These are phyloP conservation scores for Fistulifera pelliculosa DNA, from an alignment of 108 stramenopile genomes.

Conservation along the genomic window DNA sequence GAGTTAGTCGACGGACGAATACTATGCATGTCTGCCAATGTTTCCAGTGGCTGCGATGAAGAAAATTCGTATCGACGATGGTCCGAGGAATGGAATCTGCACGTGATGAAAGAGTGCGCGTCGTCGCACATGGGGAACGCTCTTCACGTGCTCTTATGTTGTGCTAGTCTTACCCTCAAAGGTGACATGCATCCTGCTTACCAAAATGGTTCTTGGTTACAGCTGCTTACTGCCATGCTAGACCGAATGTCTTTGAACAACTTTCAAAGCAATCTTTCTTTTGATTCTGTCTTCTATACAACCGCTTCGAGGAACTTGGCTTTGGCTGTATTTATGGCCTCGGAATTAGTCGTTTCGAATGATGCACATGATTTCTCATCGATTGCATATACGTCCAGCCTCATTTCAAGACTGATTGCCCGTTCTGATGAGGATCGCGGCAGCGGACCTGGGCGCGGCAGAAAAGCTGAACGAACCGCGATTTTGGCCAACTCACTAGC, in stretches of 20 bases:
- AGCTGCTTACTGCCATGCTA: not conserved
- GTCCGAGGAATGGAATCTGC: constrained; percentile 5
- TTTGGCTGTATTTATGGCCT: not conserved
- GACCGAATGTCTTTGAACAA: not conserved
- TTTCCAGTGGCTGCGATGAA: not conserved
- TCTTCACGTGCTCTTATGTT: not conserved
- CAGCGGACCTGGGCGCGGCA: not conserved
- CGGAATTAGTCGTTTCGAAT: not conserved
- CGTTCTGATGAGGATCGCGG: not conserved
- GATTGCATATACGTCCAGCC: not conserved
- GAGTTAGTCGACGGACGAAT: constrained; percentile 22
- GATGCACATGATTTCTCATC: not conserved
- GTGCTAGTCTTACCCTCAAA: not conserved
- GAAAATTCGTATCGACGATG: not conserved
- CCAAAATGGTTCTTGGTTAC: not conserved
- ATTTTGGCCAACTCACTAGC: not conserved
- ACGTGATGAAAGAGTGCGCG: constrained; percentile 4
- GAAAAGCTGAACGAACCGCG: constrained; percentile 2
- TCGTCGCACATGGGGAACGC: not conserved
- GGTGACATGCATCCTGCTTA: not conserved
- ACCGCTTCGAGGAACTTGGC: constrained; percentile 6
- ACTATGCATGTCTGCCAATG: not conserved
- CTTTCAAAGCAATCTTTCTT: no score
- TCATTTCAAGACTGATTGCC: not conserved
- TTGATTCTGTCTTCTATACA: not conserved